phyloP scores from a whole-genome alignment of 2,329 filamentous ascomycete species.

The Colletotrichum sp. region DNA sequence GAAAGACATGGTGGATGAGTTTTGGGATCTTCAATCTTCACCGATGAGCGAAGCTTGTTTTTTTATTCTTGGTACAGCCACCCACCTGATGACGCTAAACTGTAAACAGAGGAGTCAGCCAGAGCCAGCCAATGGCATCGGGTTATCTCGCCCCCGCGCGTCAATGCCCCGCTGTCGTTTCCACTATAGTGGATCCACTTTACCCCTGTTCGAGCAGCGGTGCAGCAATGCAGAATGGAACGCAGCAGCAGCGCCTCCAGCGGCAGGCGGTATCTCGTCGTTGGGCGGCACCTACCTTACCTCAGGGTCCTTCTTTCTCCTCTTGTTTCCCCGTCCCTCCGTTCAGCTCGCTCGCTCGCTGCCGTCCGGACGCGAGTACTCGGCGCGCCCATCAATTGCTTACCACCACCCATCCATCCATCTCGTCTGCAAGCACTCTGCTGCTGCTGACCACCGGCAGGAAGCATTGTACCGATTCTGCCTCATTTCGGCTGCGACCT shows the following conservation, averaged over 20 bases:
- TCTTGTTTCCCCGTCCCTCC: neutral
- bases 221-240: neutral
- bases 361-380: neutral
- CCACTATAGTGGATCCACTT: slow-evolving; percentile 7
- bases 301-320: slow-evolving; percentile 1
- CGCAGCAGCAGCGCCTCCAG: neutral
- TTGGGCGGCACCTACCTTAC: slow-evolving; percentile 11
- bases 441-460: neutral
- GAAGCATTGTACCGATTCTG: neutral
- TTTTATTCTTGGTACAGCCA: neutral
- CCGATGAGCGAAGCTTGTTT: neutral
- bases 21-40: neutral
- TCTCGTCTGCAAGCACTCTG: neutral
- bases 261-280: neutral
- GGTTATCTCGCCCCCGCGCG: slow-evolving; percentile 2
- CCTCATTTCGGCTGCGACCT: neutral
- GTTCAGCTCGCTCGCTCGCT: neutral
- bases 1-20: neutral
- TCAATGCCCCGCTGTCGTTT: neutral
- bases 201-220: slow-evolving; percentile 9
- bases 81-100: neutral
- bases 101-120: neutral
- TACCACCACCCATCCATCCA: neutral
- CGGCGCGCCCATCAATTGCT: neutral
- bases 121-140: neutral